These are phyloP conservation scores for Aspergillus hancockii DNA, from an alignment of 495 filamentous ascomycete species.

Conservation along the genomic window DNA sequence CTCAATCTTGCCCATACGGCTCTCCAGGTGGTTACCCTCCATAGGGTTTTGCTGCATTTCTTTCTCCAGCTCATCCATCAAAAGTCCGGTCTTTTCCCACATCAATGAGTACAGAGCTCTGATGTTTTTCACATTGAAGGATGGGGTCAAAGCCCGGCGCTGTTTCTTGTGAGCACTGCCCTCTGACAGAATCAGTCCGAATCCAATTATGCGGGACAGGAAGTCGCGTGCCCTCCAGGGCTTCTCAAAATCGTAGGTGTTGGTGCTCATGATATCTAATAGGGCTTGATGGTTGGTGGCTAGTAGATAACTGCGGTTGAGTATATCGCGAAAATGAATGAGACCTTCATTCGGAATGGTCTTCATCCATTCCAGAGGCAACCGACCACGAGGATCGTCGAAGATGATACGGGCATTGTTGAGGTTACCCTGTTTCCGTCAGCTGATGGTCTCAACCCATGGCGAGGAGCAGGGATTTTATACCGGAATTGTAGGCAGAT, in stretches of 20 bases:
- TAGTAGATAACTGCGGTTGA: conserved; percentile 36
- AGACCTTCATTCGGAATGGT: conserved; percentile 82
- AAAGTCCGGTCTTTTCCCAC: conserved; percentile 60
- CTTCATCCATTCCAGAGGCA: conserved; percentile 68
- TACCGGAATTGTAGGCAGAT: conserved; percentile 61
- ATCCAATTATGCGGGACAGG: conserved; percentile 69
- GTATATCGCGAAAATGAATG: conserved; percentile 66
- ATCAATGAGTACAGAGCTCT: conserved; percentile 81
- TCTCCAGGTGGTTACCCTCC: conserved; percentile 39
- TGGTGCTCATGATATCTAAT: conserved; percentile 57
- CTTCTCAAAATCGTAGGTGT: conserved; percentile 56
- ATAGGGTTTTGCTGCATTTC: conserved; percentile 38
- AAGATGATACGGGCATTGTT: conserved; percentile 61
- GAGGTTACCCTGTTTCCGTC: conserved; percentile 39
- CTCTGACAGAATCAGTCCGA: conserved; percentile 78
- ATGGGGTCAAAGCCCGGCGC: conserved; percentile 75
- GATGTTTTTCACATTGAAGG: conserved; percentile 80
- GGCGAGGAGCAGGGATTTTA: conserved; percentile 15
- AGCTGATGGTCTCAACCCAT: background rate
- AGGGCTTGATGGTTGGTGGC: conserved; percentile 48
- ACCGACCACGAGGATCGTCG: conserved; percentile 58
- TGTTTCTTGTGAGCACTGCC: conserved; percentile 75
- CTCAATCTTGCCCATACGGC: conserved; percentile 59
- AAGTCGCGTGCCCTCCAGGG: conserved; percentile 46
- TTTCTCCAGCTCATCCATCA: conserved; percentile 41